A percentile compares a stretch with the other conserved stretches of the same genome.
Conservation (phyloP, 495 filamentous ascomycete species). For the Penicillium riverlandense region DNA sequence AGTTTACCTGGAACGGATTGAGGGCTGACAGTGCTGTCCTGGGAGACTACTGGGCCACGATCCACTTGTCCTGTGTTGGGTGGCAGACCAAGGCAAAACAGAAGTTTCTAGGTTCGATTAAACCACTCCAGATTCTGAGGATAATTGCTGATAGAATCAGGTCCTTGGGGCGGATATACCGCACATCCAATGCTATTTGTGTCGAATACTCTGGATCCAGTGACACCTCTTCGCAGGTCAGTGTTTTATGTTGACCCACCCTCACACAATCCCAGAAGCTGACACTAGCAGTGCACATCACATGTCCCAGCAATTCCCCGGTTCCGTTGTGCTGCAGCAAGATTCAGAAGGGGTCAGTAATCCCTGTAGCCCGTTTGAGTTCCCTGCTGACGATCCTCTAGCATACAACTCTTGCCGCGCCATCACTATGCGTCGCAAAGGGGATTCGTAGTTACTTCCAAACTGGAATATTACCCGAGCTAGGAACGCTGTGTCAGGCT, state of each 20-base stretch:
- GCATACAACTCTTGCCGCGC: conserved; percentile 41
- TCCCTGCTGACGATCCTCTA: conserved; percentile 7
- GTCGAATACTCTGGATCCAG: conserved; percentile 52
- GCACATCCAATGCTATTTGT: conserved; percentile 54
- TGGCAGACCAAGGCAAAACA: conserved; percentile 53
- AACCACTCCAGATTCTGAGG: background rate
- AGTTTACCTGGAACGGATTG: conserved; percentile 36
- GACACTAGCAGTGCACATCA: conserved; percentile 34
- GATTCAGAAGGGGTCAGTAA: conserved; percentile 48
- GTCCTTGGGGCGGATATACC: conserved; percentile 30
- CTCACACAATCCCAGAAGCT: conserved; percentile 1
- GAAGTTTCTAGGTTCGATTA: conserved; percentile 37
- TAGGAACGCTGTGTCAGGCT: conserved; percentile 35
- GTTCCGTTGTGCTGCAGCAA: conserved; percentile 44
- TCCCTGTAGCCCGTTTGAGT: background rate
- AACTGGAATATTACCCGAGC: conserved; percentile 34
- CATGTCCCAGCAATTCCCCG: conserved; percentile 42
- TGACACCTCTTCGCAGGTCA: conserved; percentile 44
- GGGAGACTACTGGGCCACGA: conserved; percentile 52
- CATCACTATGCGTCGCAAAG: conserved; percentile 40
- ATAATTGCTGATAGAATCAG: conserved; percentile 9
- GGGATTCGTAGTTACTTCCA: conserved; percentile 40
- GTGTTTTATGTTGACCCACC: background rate
- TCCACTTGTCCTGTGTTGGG: conserved; percentile 49
- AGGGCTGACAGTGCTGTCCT: conserved; percentile 37